These are phyloP conservation scores for Apophysomyces elegans DNA, from an alignment of 371 early-diverging fungal species.

Conservation along the genomic window DNA sequence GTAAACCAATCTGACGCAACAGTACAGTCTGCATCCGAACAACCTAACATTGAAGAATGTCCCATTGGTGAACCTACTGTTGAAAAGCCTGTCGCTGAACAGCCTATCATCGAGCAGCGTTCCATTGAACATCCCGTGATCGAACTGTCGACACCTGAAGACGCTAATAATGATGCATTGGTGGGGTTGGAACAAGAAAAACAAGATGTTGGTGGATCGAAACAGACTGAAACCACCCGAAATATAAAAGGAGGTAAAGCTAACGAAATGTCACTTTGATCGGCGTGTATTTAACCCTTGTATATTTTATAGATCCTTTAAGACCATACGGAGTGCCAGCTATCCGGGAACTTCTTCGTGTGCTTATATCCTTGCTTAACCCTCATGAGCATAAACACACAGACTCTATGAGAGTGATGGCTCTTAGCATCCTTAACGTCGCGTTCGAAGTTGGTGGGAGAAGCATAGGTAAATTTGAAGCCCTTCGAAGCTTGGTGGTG, in stretches of 20 bases:
- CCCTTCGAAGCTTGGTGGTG: constrained; percentile 71
- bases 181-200: constrained; percentile 13
- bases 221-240: not conserved
- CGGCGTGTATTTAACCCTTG: not conserved
- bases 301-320: constrained; percentile 24
- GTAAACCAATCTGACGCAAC: constrained; percentile 15
- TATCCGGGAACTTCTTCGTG: constrained; percentile 87
- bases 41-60: too few relatives aligned
- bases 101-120: too few relatives aligned
- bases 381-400: constrained; percentile 91
- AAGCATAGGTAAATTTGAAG: constrained; percentile 73
- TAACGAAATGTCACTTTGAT: not conserved
- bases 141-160: not conserved
- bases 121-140: too few relatives aligned
- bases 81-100: too few relatives aligned
- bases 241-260: constrained; percentile 5
- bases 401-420: constrained; percentile 90
- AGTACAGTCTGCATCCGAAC: constrained; percentile 10
- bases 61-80: too few relatives aligned
- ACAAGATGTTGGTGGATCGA: constrained; percentile 7
- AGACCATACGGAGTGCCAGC: constrained; percentile 83
- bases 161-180: constrained; percentile 8
- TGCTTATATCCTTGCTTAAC: constrained; percentile 87
- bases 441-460: constrained; percentile 87
- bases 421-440: constrained; percentile 77